phyloP scores from a whole-genome alignment of 495 filamentous ascomycete genomes.

The Jackrogersella minutella region DNA sequence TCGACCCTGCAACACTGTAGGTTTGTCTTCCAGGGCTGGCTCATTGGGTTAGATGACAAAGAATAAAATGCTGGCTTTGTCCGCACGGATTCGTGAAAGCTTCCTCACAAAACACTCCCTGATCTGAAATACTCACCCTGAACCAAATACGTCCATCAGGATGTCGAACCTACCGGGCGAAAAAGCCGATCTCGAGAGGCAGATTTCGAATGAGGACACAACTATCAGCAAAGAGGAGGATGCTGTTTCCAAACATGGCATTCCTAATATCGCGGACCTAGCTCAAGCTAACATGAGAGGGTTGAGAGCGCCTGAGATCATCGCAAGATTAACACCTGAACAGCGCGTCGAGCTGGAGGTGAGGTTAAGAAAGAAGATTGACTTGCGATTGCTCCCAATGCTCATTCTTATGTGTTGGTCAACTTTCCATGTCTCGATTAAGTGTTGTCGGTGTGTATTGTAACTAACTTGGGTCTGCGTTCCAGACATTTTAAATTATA shows the following conservation, averaged over 20 bases:
- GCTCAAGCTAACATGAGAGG: constrained; percentile 36
- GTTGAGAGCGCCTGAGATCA: constrained; percentile 58
- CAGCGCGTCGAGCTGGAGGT: constrained; percentile 59
- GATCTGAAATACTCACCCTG: neutral
- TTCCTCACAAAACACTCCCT: neutral
- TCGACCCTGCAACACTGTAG: constrained; percentile 19
- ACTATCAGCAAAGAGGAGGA: constrained; percentile 20
- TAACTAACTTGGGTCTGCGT: constrained; percentile 34
- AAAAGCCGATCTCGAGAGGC: constrained; percentile 16
- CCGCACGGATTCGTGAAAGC: neutral
- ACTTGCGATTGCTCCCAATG: constrained; percentile 68
- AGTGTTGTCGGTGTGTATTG: constrained; percentile 4
- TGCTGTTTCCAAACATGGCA: constrained; percentile 1
- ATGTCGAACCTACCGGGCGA: constrained; percentile 34
- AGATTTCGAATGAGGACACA: constrained; percentile 26
- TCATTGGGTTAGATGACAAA: constrained; percentile 19
- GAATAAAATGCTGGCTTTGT: constrained; percentile 3
- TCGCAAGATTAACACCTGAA: constrained; percentile 58
- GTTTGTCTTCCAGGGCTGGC: constrained; percentile 12
- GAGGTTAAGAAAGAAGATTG: constrained; percentile 67
- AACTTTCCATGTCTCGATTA: neutral
- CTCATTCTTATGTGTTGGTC: constrained; percentile 65
- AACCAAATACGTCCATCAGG: neutral
- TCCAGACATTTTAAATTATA: constrained; percentile 81
- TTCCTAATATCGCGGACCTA: constrained; percentile 33